These are phyloP conservation scores for Teratosphaeria gauchensis DNA, from an alignment of 2,329 filamentous ascomycete genomes.

Conservation along the genomic window DNA sequence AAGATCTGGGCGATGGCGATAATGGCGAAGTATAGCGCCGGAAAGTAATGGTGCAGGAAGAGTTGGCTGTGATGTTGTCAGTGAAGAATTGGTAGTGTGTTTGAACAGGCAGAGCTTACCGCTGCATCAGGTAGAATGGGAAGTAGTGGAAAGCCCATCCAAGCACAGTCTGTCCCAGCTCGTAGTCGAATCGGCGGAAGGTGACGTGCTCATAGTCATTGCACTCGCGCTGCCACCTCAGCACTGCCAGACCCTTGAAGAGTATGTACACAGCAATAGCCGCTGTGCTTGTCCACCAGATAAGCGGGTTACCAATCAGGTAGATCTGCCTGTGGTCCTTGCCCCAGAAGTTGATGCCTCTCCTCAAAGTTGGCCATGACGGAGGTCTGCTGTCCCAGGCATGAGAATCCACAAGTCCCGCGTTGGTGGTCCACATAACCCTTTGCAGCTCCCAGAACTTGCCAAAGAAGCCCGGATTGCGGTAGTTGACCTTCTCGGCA, in stretches of 20 bases:
- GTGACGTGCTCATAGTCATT: conserved; percentile 70
- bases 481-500: conserved; percentile 93
- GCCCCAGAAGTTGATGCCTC: conserved; percentile 99
- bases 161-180: conserved; percentile 79
- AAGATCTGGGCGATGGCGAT: conserved; percentile 81
- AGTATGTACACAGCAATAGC: conserved; percentile 66
- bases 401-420: conserved; percentile 89
- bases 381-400: conserved; percentile 94
- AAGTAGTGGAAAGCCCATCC: conserved; percentile 99
- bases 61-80: conserved; percentile 49
- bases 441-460: conserved; percentile 97
- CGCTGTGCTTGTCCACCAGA: conserved; percentile 84
- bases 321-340: conserved; percentile 91
- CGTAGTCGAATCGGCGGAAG: conserved; percentile 97
- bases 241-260: conserved; percentile 79
- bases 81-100: not conserved
- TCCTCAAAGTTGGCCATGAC: conserved; percentile 83
- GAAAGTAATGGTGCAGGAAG: conserved; percentile 97
- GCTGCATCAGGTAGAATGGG: conserved; percentile 96
- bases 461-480: conserved; percentile 85
- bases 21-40: conserved; percentile 89
- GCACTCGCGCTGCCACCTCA: conserved; percentile 91
- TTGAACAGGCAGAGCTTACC: conserved; percentile 25
- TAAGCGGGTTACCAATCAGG: conserved; percentile 84
- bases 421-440: conserved; percentile 99